Base-by-base conservation (phyloP, 2,329 filamentous ascomycete genomes). In the Fusarium veterinarium region DNA sequence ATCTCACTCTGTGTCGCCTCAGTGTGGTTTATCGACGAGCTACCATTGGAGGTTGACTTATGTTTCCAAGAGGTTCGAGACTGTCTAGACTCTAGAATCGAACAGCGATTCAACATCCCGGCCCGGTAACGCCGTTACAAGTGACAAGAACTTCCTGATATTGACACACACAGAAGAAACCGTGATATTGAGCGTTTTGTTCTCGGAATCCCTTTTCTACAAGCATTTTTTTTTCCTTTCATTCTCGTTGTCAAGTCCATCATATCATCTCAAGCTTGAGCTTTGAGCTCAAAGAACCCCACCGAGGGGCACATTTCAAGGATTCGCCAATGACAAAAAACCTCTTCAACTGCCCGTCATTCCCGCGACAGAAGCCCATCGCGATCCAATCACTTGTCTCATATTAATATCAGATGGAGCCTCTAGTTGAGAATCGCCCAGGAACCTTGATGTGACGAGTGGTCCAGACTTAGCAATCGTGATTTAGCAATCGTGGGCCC, bases 351-450 rank as follows among this genome's bases (percentile, higher is more conserved):
- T 61, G 58, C 60, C 63, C 66, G 64, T 68, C 69, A 69, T 73
- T 58, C 65, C 65, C 59, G 41, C 66, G 45, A 40, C 38, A 60
- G 35, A 52, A 40, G n/a, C 63, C 69, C 56, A 19, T 31, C n/a
- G 60, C 45, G 57, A 59, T 49, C 75, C 75, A 77, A 77, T 77
- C 56, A 72, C 37, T 31, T 60, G 40, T 33, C 56, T 65, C 53
- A 64, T 60, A 73, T 69, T 71, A 67, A 70, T 69, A 69, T 70
- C 65, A 44, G 44, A 73, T 67, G 72, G 74, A 64, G 65, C 58
- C 67, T 64, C 44, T 46, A 49, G 28, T 57, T 45, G 31, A 23
- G 35, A 64, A 64, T 67, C 53, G 44, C 13, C 56, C 68, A 63
- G 65, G 59, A 66, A 73, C 66, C 70, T 73, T 73, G 58, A 63